Conservation (phyloP, 768 basidiomycete genomes). For the Chalciporus piperatus region DNA sequence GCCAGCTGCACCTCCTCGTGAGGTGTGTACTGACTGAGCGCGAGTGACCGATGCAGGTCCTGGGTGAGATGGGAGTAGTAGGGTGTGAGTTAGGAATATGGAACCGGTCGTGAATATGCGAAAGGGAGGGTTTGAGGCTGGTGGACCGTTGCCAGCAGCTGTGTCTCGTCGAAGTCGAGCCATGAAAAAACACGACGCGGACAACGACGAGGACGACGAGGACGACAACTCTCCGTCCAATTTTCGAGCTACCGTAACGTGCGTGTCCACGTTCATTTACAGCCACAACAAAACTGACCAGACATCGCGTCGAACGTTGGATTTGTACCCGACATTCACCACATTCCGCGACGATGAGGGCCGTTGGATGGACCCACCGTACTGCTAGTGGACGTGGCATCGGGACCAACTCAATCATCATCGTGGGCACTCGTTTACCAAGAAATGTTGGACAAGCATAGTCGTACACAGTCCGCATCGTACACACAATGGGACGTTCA, state of each 20-base stretch:
- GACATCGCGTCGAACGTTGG: not conserved
- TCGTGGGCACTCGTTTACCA: not conserved
- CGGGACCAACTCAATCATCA: no score
- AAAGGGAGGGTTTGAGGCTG: slow-evolving; percentile 30
- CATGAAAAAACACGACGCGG: slow-evolving; percentile 14
- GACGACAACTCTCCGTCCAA: not conserved
- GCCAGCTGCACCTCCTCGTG: slow-evolving; percentile 71
- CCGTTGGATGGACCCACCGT: no score
- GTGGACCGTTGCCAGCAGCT: not conserved
- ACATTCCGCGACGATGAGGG: not conserved
- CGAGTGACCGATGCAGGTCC: slow-evolving; percentile 55
- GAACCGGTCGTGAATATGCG: slow-evolving; percentile 80
- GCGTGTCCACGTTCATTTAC: not conserved
- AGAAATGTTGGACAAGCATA: no score
- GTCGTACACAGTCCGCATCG: no score
- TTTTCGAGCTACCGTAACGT: not conserved
- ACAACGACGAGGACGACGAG: not conserved
- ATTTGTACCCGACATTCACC: not conserved
- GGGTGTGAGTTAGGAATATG: slow-evolving; percentile 73
- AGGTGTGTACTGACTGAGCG: slow-evolving; percentile 66
- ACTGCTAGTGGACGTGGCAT: no score
- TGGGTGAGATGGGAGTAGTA: slow-evolving; percentile 61
- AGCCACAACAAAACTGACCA: not conserved
- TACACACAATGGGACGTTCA: not conserved
- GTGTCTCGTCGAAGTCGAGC: slow-evolving; percentile 30